Evolutionary conservation across 148 eudicot species (phyloP), one percentile per base, ranked within the genome.

Genomic region (Euryodendron excelsum): DNA sequence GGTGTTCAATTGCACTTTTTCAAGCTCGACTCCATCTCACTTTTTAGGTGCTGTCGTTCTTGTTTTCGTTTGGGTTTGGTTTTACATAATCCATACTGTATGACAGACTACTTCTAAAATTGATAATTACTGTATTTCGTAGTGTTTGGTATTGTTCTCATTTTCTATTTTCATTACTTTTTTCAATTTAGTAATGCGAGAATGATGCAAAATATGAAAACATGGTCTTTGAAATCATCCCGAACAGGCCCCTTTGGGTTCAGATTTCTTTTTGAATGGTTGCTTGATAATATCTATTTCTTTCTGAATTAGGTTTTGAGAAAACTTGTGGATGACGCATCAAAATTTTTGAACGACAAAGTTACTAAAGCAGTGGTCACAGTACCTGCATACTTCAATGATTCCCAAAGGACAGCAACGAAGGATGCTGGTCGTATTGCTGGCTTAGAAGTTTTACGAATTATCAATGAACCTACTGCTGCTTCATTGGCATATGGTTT

Each of bases 401-500:
- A 90, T 76, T 91, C 96, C 36, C 96, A 91, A 66, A 90, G 93
- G 75, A 91, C 88, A 50, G 93, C 96, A 18, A 90, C 93, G 0
- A 91, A 88, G 41, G 87, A 90, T 81, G 93, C 96, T 28, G 91
- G 93, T 72, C 86, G 84, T 23, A 91, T 91, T 60, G 96, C 96
- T 34, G 96, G 96, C 23, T 69, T 91, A 20, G 93, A 91, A 33
- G 91, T 91, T 73, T 84, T 91, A 6, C 75, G 90, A n/a, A 91
- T 91, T 28, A 90, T 90, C 58, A 91, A 90, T 77, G 96, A 91
- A 80, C 96, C 96, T 23, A 88, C 89, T 36, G 96, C 96, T 39
- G 96, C 93, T 58, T 90, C 93, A 4, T 61, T 91, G 72, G 96
- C 93, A n/a, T 91, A 88, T 71, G 96, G 96, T 56, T 91, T 91